Conservation (phyloP, 2,329 filamentous ascomycete genomes). For the Beauveria sp. region DNA sequence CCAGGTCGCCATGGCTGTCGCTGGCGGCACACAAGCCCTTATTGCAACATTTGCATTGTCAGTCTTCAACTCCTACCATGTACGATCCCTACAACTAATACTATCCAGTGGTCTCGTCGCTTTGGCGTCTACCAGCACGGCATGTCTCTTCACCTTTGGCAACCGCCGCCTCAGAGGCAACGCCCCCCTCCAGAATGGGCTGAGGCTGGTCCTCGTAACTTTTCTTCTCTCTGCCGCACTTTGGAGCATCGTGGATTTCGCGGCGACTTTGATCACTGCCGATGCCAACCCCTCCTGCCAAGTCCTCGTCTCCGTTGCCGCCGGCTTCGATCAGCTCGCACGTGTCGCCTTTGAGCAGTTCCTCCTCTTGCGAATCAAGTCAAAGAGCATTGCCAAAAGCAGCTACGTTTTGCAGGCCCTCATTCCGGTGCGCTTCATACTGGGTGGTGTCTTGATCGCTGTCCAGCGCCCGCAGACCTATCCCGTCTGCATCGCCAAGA, state of each 20-base stretch:
- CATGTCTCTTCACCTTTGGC: slow-evolving; percentile 39
- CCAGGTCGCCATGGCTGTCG: slow-evolving; percentile 34
- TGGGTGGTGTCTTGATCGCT: slow-evolving; percentile 48
- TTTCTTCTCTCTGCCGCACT: slow-evolving; percentile 44
- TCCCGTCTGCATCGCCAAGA: slow-evolving; percentile 43
- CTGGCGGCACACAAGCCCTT: slow-evolving; percentile 39
- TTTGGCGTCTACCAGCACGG: slow-evolving; percentile 40
- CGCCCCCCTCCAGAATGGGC: slow-evolving; percentile 46
- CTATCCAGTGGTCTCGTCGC: slow-evolving; percentile 43
- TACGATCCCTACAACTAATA: background rate
- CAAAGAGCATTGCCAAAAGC: slow-evolving; percentile 28
- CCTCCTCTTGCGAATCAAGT: slow-evolving; percentile 43
- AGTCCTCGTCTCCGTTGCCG: slow-evolving; percentile 42
- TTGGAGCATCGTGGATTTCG: slow-evolving; percentile 48
- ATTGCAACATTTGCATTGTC: slow-evolving; percentile 49
- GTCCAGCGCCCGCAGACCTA: slow-evolving; percentile 45
- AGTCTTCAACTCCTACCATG: slow-evolving; percentile 21
- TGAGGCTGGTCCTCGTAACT: slow-evolving; percentile 56
- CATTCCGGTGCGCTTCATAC: slow-evolving; percentile 40
- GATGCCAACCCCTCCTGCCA: slow-evolving; percentile 36
- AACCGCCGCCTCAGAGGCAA: slow-evolving; percentile 28
- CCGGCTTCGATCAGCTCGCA: slow-evolving; percentile 50
- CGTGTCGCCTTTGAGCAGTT: slow-evolving; percentile 47
- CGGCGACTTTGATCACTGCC: slow-evolving; percentile 35
- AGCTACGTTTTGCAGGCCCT: slow-evolving; percentile 38